Percentiles rank a stretch among this genome's conserved stretches.
Conservation (phyloP, 179 eudicot species). For the Dionaea muscipula region DNA sequence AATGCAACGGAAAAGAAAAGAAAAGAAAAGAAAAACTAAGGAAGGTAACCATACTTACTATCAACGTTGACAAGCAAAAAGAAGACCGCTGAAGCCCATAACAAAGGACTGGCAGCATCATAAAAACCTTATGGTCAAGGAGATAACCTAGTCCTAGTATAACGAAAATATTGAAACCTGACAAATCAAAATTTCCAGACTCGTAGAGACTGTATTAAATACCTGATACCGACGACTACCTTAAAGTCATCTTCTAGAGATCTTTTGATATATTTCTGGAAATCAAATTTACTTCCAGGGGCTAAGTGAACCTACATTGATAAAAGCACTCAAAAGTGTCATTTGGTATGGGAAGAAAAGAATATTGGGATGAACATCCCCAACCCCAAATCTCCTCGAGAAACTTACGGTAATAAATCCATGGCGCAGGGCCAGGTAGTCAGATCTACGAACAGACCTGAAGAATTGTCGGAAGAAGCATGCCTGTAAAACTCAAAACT, state of each 20-base stretch:
- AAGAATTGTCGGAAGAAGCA: conserved; percentile 84
- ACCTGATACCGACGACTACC: conserved; percentile 91
- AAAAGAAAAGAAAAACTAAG: not conserved
- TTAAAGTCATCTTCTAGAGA: conserved; percentile 90
- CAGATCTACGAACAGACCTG: conserved; percentile 61
- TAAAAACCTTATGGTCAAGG: not conserved
- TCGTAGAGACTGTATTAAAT: not conserved
- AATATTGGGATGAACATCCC: not conserved
- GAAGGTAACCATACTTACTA: conserved; percentile 15
- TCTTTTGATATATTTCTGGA: conserved; percentile 81
- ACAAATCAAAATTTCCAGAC: not conserved
- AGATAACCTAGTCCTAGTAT: not conserved
- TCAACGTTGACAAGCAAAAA: conserved; percentile 23
- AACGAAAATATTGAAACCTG: not conserved
- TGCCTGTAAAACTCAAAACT: conserved; percentile 28
- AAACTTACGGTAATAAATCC: conserved; percentile 71
- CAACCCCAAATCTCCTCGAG: not conserved
- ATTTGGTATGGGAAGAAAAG: not conserved
- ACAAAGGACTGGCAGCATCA: conserved; percentile 40
- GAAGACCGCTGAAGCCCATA: conserved; percentile 58
- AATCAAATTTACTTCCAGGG: conserved; percentile 76
- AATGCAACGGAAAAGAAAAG: not conserved
- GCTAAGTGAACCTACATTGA: conserved; percentile 60
- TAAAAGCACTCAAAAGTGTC: not conserved
- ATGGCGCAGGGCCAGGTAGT: conserved; percentile 79